Evolutionary conservation across 176 grass and related monocot genomes (phyloP), one percentile per base, ranked within the genome.

Genomic region (Chrysopogon serrulatus): DNA sequence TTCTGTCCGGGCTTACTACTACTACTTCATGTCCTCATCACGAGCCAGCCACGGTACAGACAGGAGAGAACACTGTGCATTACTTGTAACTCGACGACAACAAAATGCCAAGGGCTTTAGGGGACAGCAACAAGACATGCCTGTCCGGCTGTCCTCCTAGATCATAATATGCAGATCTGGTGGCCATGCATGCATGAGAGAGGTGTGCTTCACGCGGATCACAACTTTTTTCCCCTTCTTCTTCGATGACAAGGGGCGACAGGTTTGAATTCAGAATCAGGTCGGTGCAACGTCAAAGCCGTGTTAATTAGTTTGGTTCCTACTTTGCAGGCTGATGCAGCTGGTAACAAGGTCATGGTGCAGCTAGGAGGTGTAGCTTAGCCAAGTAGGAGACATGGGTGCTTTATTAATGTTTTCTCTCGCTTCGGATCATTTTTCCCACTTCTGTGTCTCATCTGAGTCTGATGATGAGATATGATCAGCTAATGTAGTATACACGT

Each of bases 161-260:
- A 51, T 32, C 70, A n/a, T n/a, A n/a, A 48, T 48, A 32, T 12
- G 70, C 26, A 30, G n/a, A 43, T 17, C 43, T 48, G 71, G 44
- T 34, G 71, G 71, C 43, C 44, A 51, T 74, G 44, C 44, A 13
- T 74, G 71, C 70, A n/a, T n/a, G n/a, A 23, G 48, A 78, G 27
- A 68, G 78, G 48, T 85, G 83, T 78, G 73, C 83, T 34, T 36
- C 83, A 70, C 64, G 48, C 60, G 83, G 63, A 78, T 85, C 83
- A 85, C 73, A 34, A 32, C 48, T 68, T 59, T 44, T 45, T 73
- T 23, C 1, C n/a, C 9, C 0, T 21, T 30, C 15, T 28, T 73
- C 42, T 47, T 47, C 21, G 23, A 57, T 3, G 23, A 57, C 10
- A 69, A 24, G 36, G 14, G 41, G 14, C 14, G 26, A 64, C 5